phyloP scores from a whole-genome alignment of 768 basidiomycete genomes.

The Suillus weaverae region DNA sequence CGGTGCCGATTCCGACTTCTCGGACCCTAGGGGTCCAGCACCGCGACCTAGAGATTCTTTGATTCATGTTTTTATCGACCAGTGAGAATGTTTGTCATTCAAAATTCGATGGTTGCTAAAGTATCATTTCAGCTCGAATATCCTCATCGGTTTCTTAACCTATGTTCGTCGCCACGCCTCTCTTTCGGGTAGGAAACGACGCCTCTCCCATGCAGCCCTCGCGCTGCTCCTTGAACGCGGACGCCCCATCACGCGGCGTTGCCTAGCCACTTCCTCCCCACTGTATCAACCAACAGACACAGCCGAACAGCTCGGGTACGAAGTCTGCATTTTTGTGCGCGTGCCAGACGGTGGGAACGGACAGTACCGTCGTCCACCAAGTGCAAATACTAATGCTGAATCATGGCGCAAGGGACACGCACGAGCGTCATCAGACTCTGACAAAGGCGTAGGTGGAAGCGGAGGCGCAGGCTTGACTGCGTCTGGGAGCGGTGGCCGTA shows the following conservation, averaged over 20 bases:
- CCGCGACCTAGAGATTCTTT: constrained; percentile 31
- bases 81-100: constrained; percentile 33
- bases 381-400: constrained; percentile 13
- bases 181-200: constrained; percentile 40
- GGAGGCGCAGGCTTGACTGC: constrained; percentile 15
- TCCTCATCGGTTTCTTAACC: constrained; percentile 78
- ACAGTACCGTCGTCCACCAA: constrained; percentile 45
- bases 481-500: constrained; percentile 18
- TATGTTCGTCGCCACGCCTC: constrained; percentile 58
- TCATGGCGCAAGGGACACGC: constrained; percentile 19
- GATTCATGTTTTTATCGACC: constrained; percentile 46
- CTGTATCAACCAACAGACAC: constrained; percentile 80
- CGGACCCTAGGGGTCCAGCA: constrained; percentile 35
- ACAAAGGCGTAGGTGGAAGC: constrained; percentile 29
- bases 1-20: constrained; percentile 35
- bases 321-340: constrained; percentile 65
- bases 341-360: constrained; percentile 70
- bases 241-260: constrained; percentile 68
- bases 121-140: constrained; percentile 67
- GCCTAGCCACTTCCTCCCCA: constrained; percentile 80
- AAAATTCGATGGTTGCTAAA: neutral
- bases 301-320: constrained; percentile 72
- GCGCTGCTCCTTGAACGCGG: constrained; percentile 81
- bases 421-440: constrained; percentile 19
- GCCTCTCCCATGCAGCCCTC: constrained; percentile 76